Conservation (phyloP, 208 protist species). For the Borovskyia barvae region DNA sequence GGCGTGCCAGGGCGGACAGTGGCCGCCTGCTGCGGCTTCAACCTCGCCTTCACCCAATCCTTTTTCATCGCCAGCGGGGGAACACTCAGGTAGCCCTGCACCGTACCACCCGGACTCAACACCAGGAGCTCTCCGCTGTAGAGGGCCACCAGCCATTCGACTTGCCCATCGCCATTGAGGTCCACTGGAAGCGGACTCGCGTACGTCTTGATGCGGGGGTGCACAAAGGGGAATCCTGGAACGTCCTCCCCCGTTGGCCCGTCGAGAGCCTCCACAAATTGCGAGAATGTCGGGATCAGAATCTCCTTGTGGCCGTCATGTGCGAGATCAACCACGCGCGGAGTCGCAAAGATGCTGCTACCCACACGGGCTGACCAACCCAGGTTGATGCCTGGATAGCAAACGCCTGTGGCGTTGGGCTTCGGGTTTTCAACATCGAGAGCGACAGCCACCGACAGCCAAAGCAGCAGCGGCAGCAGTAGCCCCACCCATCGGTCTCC, state of each 20-base stretch:
- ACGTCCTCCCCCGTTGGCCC: constrained; percentile 54
- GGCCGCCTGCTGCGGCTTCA: constrained; percentile 11
- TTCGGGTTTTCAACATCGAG: not conserved
- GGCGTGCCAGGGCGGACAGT: constrained; percentile 20
- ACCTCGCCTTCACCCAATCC: constrained; percentile 55
- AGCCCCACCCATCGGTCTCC: too few species aligned
- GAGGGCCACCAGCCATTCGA: constrained; percentile 83
- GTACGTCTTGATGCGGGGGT: constrained; percentile 73
- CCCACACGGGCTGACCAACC: constrained; percentile 81
- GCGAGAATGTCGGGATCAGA: constrained; percentile 71
- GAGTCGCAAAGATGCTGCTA: constrained; percentile 76
- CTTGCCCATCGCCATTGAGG: constrained; percentile 76
- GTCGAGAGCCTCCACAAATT: constrained; percentile 70
- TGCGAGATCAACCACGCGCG: constrained; percentile 74
- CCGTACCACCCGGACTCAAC: constrained; percentile 58
- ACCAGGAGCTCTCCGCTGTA: constrained; percentile 88
- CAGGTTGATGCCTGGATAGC: constrained; percentile 49
- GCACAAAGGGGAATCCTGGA: constrained; percentile 80
- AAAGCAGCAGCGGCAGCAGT: constrained; percentile 3
- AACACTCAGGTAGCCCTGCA: constrained; percentile 52
- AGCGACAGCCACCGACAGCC: not conserved
- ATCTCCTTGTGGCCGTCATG: constrained; percentile 84
- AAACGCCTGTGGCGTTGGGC: constrained; percentile 24
- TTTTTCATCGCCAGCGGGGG: constrained; percentile 80
- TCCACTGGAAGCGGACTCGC: constrained; percentile 82